Percentiles rank a stretch among this genome's conserved stretches.
Evolutionary conservation across 176 grass and related monocot species (phyloP).

Genomic region (Hordeum marinum): DNA sequence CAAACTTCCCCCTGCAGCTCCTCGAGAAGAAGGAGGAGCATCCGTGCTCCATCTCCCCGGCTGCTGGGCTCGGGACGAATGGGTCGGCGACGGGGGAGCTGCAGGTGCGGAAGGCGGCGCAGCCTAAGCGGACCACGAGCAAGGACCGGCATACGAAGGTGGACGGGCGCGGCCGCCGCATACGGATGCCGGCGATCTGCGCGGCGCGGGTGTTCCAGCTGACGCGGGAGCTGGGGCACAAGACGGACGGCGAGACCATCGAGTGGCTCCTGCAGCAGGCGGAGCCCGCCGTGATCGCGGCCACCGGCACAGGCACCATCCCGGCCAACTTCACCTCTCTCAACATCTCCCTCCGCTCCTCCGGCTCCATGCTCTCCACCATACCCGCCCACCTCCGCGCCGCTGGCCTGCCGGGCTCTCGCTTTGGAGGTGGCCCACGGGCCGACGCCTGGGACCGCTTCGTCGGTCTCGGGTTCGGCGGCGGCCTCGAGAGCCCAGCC

Average conservation of each 20-base stretch:
- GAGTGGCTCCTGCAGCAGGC: constrained; percentile 99
- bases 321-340: constrained; percentile 97
- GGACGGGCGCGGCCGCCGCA: constrained; percentile 82
- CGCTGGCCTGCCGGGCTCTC: constrained; percentile 12
- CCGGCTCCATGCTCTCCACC: constrained; percentile 61
- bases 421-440: constrained; percentile 6
- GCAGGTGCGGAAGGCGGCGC: constrained; percentile 37
- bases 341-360: constrained; percentile 94
- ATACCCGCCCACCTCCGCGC: constrained; percentile 53
- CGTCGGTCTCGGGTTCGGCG: constrained; percentile 50
- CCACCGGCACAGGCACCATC: constrained; percentile 91
- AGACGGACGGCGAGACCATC: constrained; percentile 95
- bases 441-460: constrained; percentile 59
- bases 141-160: constrained; percentile 98
- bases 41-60: constrained; percentile 57
- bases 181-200: constrained; percentile 95
- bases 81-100: constrained; percentile 29
- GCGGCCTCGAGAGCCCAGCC: constrained; percentile 41
- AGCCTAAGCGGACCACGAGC: constrained; percentile 67
- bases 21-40: constrained; percentile 83
- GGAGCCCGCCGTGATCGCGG: constrained; percentile 86
- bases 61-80: constrained; percentile 22
- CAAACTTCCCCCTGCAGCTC: constrained; percentile 75
- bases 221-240: constrained; percentile 89
- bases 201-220: constrained; percentile 95